Evolutionary conservation across 352 stramenopile genomes (phyloP), one percentile per base, ranked within the genome.

Genomic region (Halophytophthora batemanensis): DNA sequence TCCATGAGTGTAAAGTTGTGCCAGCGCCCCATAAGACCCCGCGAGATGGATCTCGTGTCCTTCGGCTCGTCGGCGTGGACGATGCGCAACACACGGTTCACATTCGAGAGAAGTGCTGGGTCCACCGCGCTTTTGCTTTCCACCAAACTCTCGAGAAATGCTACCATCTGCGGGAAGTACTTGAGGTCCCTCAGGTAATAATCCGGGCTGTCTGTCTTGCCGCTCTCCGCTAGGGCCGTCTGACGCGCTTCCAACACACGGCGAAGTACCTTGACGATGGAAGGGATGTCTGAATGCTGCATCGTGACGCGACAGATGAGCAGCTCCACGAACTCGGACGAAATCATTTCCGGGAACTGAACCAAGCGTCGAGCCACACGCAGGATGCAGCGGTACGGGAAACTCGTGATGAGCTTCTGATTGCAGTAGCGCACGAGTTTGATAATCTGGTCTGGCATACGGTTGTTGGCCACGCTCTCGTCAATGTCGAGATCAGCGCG

Each of bases 401-500:
- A 93, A 18, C 65, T 76, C 22, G 69, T 74, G n/a, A 93, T 71
- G 13, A 81, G 54, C 23, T 86, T 53, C 44, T 78, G 68, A 61
- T 93, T 90, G 61, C 77, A 93, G 31, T 89, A 56, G 0, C 79
- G 79, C n/a, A 87, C 57, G 1, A 90, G 74, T 42, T 84, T 84
- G 29, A 93, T 61, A 23, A 93, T 76, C 34, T 90, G 76, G n/a
- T 80, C 59, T 2, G 82, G 77, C 37, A 90, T 84, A 21, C 79
- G 57, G 13, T 72, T 85, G 31, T 73, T 72, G 29, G 82, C 72
- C 19, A 93, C 86, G 34, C 61, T 77, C 29, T 84, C 73, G 19
- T 93, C 79, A n/a, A 89, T 81, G 34, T 83, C 52, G 10, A 90
- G 60, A 2, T 74, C 73, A 17, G 77, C 67, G 29, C 79, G 61